A percentile compares a stretch with the other conserved stretches of the same genome.
Conservation (phyloP, 163 green algal genomes). For the Chloromonas sp. region DNA sequence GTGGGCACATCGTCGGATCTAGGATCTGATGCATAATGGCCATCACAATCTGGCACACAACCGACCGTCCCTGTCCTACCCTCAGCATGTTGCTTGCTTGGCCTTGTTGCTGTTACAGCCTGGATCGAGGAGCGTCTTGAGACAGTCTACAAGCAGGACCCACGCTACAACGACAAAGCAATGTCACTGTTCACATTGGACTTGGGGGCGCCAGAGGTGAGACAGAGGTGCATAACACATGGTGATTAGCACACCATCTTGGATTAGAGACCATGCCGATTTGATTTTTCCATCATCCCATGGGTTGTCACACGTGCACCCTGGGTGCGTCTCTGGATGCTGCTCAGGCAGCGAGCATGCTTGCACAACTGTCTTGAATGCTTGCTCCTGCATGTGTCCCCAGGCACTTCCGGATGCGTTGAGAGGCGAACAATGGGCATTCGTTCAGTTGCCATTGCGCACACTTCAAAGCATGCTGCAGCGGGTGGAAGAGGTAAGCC, state of each 20-base stretch:
- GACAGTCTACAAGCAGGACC: slow-evolving; percentile 80
- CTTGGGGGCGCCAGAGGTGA: slow-evolving; percentile 68
- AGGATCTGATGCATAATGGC: no score
- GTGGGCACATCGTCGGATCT: slow-evolving; percentile 2
- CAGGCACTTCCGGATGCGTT: slow-evolving; percentile 83
- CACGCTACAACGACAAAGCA: slow-evolving; percentile 76
- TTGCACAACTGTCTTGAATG: background rate
- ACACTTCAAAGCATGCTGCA: slow-evolving; percentile 69
- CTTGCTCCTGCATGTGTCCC: background rate
- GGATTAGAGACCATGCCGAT: no score
- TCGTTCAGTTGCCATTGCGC: slow-evolving; percentile 91
- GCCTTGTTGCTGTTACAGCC: slow-evolving; percentile 23
- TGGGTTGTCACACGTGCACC: background rate
- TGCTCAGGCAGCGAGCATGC: background rate
- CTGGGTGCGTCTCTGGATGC: background rate
- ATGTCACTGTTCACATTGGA: slow-evolving; percentile 80
- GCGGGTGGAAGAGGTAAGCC: slow-evolving; percentile 46
- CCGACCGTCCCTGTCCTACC: no score
- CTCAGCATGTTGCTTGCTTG: no score
- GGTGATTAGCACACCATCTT: no score
- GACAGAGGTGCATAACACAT: background rate
- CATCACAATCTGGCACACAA: no score
- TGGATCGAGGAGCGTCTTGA: slow-evolving; percentile 83
- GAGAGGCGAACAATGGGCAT: slow-evolving; percentile 91
- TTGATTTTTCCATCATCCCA: no score